Evolutionary conservation across 169 alveolate genomes (phyloP), one percentile per base, ranked within the genome.

Genomic region (Plasmodium knowlesi): DNA sequence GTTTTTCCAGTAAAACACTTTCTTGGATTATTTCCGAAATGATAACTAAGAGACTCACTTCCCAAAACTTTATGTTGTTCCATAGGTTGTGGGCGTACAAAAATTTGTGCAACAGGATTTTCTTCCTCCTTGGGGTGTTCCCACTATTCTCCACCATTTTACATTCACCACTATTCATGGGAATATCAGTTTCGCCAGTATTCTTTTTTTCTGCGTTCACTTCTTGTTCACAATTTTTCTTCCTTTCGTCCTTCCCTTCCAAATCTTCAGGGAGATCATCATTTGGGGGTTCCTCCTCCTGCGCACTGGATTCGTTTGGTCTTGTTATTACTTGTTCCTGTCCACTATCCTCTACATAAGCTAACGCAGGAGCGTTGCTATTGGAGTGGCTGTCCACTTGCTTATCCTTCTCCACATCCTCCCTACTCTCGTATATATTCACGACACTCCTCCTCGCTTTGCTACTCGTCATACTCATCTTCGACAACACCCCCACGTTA

Each of bases 1-100:
- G 50, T 76, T 85, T 85, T 85, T 85, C 93, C 43, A 85, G 25
- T 76, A 85, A 73, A 85, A 85, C 61, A 19, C 25, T 53, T 50
- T 85, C 93, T 85, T 85, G 93, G 28, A 85, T 85, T 74, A 85
- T 76, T 85, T 85, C 93, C 37, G 93, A 85, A 74, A 85, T 85
- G 28, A 85, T 85, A 10, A 76, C 28, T 76, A 85, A 85, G 32
- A 85, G 61, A 73, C 93, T 54, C 12, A 78, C 85, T 54, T 85
- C 93, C 93, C 93, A 85, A 14, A 85, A 85, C 67, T 85, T 85
- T 85, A 85, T 85, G 43, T 85, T 74, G 61, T 85, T 85, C 93
- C 93, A 85, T 16, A 85, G 39, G 41, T 8, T 54, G 50, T 85
- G 93, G 22, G 84, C 78, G 43, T 85, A 85, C 81, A 85, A 54